Base-by-base conservation (phyloP, 2,329 filamentous ascomycete genomes). In the Aspergillus japonicus region DNA sequence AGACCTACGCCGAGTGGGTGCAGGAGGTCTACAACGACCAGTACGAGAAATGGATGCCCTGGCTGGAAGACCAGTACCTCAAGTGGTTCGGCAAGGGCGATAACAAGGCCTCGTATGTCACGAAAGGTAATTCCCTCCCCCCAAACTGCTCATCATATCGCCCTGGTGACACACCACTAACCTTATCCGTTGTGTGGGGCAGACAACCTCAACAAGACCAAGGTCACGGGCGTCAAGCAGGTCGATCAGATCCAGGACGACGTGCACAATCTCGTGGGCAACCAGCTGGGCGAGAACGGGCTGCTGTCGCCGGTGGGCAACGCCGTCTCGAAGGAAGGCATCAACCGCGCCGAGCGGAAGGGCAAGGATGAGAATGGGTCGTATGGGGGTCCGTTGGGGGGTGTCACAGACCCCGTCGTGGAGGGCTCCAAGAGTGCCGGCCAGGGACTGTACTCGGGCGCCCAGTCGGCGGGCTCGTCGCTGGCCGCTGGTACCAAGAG, bases 41-140 rank as follows among this genome's bases (percentile, higher is more conserved):
- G 67, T 83, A 85, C 63, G 81, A 84, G 61, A 80, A 73, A 62
- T 84, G 82, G 82, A 77, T 83, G 72, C 82, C 82, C 0, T 84
- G 82, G 82, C 76, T 84, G 48, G 82, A 85, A 66, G 82, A 85
- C 66, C 75, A 82, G 67, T 84, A 84, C 63, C 70, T 85, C 39
- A 77, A 75, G 60, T 84, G 80, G 80, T 84, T 85, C 68, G 81
- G 80, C 54, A 83, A 82, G 47, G 70, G 69, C 2, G 82, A 85
- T 60, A 85, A 85, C 73, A 85, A 85, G 69, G 77, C 81, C 5
- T 80, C 77, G 23, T 85, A 84, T 64, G 78, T 78, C 7, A 77
- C 81, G 0, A 85, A 84, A 70, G 79, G 82, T 84, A 69, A 4
- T 47, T 19, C 11, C 49, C n/a, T 2, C 2, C 31, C 55, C 35